These are phyloP conservation scores for Rhamnella rubrinervis DNA, from an alignment of 331 rosid genomes.

Conservation along the genomic window DNA sequence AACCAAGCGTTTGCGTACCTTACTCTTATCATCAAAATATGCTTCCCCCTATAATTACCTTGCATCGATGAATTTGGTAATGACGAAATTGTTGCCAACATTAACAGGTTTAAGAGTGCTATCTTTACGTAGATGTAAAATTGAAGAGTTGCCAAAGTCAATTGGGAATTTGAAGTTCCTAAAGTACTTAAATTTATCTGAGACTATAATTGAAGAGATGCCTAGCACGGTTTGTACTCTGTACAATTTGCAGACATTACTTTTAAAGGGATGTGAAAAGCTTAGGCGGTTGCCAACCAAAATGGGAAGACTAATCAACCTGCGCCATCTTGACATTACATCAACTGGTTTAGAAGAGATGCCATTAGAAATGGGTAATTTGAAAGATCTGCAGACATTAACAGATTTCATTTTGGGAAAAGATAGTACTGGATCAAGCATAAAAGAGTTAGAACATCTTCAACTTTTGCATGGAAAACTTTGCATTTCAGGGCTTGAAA, in stretches of 20 bases:
- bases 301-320: neutral
- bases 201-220: neutral
- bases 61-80: neutral
- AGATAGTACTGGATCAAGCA: neutral
- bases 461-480: neutral
- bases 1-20: neutral
- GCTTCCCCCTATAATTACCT: neutral
- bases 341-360: neutral
- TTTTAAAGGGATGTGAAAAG: neutral
- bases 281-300: neutral
- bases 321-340: conserved; percentile 2
- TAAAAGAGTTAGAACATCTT: neutral
- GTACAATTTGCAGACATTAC: conserved; percentile 8
- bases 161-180: conserved; percentile 8
- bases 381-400: neutral
- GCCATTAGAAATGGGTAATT: neutral
- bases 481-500: neutral
- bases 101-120: neutral
- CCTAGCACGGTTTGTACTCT: neutral
- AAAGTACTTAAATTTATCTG: conserved; percentile 1
- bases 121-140: neutral
- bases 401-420: conserved; percentile 6
- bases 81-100: neutral
- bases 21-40: neutral
- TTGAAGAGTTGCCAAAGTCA: neutral